phyloP scores from a whole-genome alignment of 2,329 filamentous ascomycete genomes.

The Scedosporium boydii region DNA sequence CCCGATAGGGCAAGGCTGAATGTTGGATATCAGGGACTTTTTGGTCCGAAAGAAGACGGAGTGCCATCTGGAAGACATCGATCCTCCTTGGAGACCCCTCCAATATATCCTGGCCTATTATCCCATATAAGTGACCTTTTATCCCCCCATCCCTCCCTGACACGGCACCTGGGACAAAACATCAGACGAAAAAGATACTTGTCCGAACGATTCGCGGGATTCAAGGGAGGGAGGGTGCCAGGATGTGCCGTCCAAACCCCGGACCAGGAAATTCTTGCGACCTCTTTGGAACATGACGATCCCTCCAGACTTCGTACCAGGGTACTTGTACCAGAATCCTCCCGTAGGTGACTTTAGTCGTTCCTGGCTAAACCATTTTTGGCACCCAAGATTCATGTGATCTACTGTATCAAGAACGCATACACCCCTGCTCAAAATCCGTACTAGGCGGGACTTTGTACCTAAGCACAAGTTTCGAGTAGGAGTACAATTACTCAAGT shows the following conservation, averaged over 20 bases:
- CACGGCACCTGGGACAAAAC: background rate
- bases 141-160: background rate
- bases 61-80: background rate
- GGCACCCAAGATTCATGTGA: background rate
- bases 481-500: no score
- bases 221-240: background rate
- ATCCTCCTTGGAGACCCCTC: background rate
- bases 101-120: background rate
- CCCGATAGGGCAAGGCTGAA: background rate
- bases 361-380: background rate
- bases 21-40: background rate
- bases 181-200: background rate
- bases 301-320: background rate
- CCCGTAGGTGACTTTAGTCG: no score
- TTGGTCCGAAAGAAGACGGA: background rate
- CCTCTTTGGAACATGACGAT: background rate
- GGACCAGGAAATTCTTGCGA: background rate
- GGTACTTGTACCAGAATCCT: no score
- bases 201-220: background rate
- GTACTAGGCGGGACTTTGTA: no score
- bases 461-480: no score
- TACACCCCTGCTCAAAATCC: no score
- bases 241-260: background rate
- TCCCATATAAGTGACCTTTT: background rate
- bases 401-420: background rate